Conservation (phyloP, 805 yeast species). For the Starmera quercuum region DNA sequence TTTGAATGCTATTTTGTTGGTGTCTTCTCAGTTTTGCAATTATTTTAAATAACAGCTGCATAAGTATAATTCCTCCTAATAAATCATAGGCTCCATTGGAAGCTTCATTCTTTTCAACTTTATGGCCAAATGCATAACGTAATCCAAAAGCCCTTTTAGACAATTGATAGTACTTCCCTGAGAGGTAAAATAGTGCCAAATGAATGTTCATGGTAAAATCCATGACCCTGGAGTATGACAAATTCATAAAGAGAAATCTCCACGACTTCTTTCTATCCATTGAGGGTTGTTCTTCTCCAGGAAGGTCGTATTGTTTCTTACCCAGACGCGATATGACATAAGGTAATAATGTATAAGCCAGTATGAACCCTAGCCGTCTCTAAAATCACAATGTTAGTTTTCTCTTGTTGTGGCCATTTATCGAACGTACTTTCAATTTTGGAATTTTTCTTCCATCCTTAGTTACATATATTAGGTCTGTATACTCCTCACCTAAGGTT, state of each 20-base stretch:
- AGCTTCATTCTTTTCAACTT: conserved; percentile 34
- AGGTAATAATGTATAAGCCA: conserved; percentile 59
- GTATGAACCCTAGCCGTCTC: conserved; percentile 50
- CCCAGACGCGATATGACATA: conserved; percentile 31
- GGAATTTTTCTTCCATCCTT: conserved; percentile 46
- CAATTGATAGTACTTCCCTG: conserved; percentile 73
- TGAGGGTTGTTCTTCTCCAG: conserved; percentile 13
- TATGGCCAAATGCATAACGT: conserved; percentile 70
- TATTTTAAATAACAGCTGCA: conserved; percentile 43
- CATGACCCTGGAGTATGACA: conserved; percentile 37
- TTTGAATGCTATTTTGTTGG: conserved; percentile 1
- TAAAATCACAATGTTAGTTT: conserved; percentile 2
- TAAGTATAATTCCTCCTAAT: conserved; percentile 54
- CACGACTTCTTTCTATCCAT: conserved; percentile 9
- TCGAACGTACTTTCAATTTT: conserved; percentile 10
- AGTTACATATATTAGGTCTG: conserved; percentile 64
- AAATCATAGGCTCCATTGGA: conserved; percentile 63
- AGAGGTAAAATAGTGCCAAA: conserved; percentile 73
- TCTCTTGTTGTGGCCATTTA: too few species aligned
- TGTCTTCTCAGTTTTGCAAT: conserved; percentile 5
- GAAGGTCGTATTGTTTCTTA: conserved; percentile 7
- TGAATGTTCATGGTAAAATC: conserved; percentile 60
- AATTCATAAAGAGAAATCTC: conserved; percentile 6
- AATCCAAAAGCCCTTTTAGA: conserved; percentile 74
- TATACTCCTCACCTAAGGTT: conserved; percentile 92